Conservation (phyloP, 768 basidiomycete genomes). For the Naematelia encephala region DNA sequence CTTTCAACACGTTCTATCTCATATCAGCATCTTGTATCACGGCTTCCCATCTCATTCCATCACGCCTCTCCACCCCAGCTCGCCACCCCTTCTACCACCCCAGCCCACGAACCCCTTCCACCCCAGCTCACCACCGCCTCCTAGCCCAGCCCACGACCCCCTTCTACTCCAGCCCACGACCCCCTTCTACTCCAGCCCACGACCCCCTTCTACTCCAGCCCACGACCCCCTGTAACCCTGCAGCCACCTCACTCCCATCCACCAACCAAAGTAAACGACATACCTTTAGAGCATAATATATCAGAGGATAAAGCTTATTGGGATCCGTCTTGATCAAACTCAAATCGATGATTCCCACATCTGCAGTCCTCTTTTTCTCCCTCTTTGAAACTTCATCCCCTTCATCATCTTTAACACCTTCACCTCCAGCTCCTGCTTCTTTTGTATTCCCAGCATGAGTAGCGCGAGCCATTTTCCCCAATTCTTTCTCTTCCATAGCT, state of each 20-base stretch:
- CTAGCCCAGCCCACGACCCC: no score
- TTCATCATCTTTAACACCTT: no score
- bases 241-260: no score
- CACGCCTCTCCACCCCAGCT: neutral
- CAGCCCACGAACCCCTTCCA: neutral
- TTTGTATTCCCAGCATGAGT: conserved; percentile 5
- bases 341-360: conserved; percentile 69
- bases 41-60: conserved; percentile 55
- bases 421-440: conserved; percentile 55
- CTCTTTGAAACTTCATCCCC: no score
- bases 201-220: neutral
- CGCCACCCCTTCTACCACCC: neutral
- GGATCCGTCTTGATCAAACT: conserved; percentile 81
- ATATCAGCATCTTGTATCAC: conserved; percentile 65
- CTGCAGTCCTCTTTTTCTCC: conserved; percentile 32
- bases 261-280: conserved; percentile 8
- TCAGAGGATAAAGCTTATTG: conserved; percentile 91
- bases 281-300: conserved; percentile 87
- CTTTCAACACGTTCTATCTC: conserved; percentile 68
- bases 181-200: neutral
- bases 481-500: conserved; percentile 56
- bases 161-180: neutral
- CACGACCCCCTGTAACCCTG: no score
- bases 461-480: conserved; percentile 13
- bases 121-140: neutral